Evolutionary conservation across 176 grass and related monocot genomes (phyloP), one percentile per base, ranked within the genome.

Genomic region (Zea luxurians): DNA sequence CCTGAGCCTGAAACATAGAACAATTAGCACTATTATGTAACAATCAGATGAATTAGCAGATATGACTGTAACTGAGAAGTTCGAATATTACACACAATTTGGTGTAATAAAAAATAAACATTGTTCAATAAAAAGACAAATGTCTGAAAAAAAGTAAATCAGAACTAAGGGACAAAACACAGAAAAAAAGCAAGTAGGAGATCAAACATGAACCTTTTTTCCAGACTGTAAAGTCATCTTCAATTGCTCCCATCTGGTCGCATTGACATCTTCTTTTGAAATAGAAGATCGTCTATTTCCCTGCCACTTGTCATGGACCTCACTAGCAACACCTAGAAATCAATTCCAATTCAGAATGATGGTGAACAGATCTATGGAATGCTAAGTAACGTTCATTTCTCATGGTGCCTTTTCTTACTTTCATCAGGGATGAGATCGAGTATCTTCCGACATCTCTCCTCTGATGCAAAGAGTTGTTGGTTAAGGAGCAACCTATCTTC

Each of bases 381-480:
- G 41, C 21, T 68, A 41, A 55, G 49, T 53, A 77, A 35, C 8
- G 0, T 71, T 16, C 53, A 13, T 53, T 65, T 49, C 21, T 49
- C 35, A 48, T 55, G n/a, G 20, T 13, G 13, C 35, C 61, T 46
- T 62, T 77, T 42, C 85, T 88, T 90, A 92, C 91, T 86, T 86
- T 93, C 91, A 68, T 94, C 91, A 47, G 96, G 91, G 73, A 98
- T 90, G 67, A 90, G 78, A 73, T 92, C 87, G 75, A 98, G 88
- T 75, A 98, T 92, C 70, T 94, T 98, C 54, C 87, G 87, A 73
- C 64, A 94, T 82, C 83, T 94, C 64, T 90, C 95, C 76, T 90
- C 89, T 48, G 86, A 90, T 80, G 86, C 78, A 68, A 94, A 83
- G 38, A 98, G 75, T 43, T 98, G 88, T 69, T 98, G 92, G 61